Conservation (phyloP, 805 yeast species). For the Metschnikowia similis region DNA sequence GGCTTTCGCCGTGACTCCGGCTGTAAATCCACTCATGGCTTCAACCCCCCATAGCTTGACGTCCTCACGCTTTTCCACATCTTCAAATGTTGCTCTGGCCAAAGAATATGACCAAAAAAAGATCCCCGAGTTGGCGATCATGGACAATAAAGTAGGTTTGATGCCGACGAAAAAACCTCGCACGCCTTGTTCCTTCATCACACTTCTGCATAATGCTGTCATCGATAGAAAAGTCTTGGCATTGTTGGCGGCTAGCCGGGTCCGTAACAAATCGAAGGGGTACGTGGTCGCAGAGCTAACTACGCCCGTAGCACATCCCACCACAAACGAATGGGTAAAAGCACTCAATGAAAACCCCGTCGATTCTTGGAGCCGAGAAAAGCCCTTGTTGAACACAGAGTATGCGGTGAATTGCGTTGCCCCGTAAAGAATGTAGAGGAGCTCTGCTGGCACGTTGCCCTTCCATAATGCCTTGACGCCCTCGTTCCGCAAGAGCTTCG, state of each 20-base stretch:
- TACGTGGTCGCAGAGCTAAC: slow-evolving; percentile 71
- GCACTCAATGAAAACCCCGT: slow-evolving; percentile 24
- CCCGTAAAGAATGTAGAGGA: slow-evolving; percentile 81
- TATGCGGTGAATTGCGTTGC: slow-evolving; percentile 78
- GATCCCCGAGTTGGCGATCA: slow-evolving; percentile 68
- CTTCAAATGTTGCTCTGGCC: slow-evolving; percentile 34
- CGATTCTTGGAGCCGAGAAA: slow-evolving; percentile 29
- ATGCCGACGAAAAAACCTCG: slow-evolving; percentile 50
- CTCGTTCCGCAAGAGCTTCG: slow-evolving; percentile 51
- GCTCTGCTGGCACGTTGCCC: slow-evolving; percentile 90
- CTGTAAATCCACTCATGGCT: slow-evolving; percentile 63
- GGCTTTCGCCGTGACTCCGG: slow-evolving; percentile 73
- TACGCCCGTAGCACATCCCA: slow-evolving; percentile 78
- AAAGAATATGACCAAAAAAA: slow-evolving; percentile 68
- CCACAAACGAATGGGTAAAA: slow-evolving; percentile 44
- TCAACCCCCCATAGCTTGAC: slow-evolving; percentile 38
- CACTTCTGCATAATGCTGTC: slow-evolving; percentile 20
- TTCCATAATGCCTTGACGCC: slow-evolving; percentile 85
- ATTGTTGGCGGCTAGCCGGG: slow-evolving; percentile 72
- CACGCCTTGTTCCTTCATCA: slow-evolving; percentile 32
- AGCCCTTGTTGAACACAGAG: slow-evolving; percentile 45
- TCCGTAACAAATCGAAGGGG: slow-evolving; percentile 87
- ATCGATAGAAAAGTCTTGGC: slow-evolving; percentile 35
- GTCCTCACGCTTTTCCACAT: slow-evolving; percentile 14
- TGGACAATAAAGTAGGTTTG: slow-evolving; percentile 51